phyloP scores from a whole-genome alignment of 2,329 filamentous ascomycete species.

The Diplodia scrobiculata region DNA sequence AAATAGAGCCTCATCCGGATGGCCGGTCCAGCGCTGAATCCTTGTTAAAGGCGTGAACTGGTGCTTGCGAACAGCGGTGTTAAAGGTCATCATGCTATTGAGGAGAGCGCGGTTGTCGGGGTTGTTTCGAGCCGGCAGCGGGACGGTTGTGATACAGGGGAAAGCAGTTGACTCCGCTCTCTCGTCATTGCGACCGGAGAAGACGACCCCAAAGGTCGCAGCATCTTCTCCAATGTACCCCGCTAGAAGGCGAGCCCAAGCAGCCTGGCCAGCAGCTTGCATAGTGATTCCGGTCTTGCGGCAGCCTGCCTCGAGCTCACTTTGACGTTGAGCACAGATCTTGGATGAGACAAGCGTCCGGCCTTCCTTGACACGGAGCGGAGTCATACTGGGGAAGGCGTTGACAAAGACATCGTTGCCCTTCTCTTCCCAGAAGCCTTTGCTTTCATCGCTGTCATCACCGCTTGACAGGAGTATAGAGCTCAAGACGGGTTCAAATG shows the following conservation, averaged over 20 bases:
- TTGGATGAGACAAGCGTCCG: constrained; percentile 44
- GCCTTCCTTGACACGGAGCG: constrained; percentile 51
- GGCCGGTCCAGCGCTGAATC: constrained; percentile 72
- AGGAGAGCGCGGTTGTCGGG: constrained; percentile 62
- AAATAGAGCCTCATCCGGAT: constrained; percentile 68
- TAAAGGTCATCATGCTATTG: constrained; percentile 65
- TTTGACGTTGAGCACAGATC: constrained; percentile 47
- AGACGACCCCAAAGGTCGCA: constrained; percentile 76
- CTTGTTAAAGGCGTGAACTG: constrained; percentile 71
- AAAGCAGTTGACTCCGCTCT: constrained; percentile 65
- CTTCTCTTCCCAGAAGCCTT: constrained; percentile 65
- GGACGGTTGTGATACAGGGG: constrained; percentile 80
- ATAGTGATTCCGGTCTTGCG: constrained; percentile 65
- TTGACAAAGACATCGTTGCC: constrained; percentile 60
- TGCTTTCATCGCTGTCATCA: constrained; percentile 37
- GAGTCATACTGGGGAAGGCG: constrained; percentile 75
- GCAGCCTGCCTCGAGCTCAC: constrained; percentile 59
- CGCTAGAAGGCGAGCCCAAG: constrained; percentile 75
- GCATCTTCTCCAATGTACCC: constrained; percentile 73
- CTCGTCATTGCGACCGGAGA: constrained; percentile 71
- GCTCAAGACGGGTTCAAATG: constrained; percentile 50
- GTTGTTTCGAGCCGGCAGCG: constrained; percentile 63
- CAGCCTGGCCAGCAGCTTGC: constrained; percentile 73
- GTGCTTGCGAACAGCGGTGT: constrained; percentile 65
- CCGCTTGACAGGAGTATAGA: constrained; percentile 49